phyloP scores from a whole-genome alignment of 331 rosid genomes.

The Malus hybrid region DNA sequence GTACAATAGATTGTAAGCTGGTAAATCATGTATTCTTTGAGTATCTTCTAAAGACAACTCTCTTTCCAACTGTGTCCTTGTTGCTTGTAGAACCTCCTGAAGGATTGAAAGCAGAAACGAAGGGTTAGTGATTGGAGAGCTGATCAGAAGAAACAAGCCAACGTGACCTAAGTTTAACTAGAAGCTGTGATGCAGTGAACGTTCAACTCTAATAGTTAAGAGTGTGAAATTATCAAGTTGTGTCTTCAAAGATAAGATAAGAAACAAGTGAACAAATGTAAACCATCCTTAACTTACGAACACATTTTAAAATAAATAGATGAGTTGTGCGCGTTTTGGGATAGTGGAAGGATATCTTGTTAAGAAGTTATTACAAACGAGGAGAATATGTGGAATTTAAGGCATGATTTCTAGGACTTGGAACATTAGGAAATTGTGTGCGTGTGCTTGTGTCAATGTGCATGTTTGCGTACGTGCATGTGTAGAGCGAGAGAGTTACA shows the following conservation, averaged over 20 bases:
- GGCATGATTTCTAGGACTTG: too few relatives aligned
- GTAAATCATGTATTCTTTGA: slow-evolving; percentile 64
- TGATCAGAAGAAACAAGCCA: not conserved
- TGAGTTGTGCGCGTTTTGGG: too few relatives aligned
- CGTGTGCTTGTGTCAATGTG: not conserved
- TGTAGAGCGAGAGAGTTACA: slow-evolving; percentile 37
- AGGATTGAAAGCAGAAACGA: not conserved
- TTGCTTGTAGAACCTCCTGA: slow-evolving; percentile 83
- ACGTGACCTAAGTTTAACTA: not conserved
- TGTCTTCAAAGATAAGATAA: too few relatives aligned
- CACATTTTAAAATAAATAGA: too few relatives aligned
- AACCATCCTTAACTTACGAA: too few relatives aligned
- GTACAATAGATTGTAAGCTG: slow-evolving; percentile 76
- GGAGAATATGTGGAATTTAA: too few relatives aligned
- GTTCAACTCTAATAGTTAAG: too few relatives aligned
- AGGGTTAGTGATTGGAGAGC: slow-evolving; percentile 2
- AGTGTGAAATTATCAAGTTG: too few relatives aligned
- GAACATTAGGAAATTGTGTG: not conserved
- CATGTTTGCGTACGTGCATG: not conserved
- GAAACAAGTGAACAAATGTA: too few relatives aligned
- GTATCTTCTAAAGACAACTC: slow-evolving; percentile 82
- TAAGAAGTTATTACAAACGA: too few relatives aligned
- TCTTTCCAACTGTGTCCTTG: slow-evolving; percentile 77
- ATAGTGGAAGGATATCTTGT: too few relatives aligned
- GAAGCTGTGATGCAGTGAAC: not conserved